Evolutionary conservation across 75 land plant species (phyloP), one percentile per base, ranked within the genome.

Genomic region (Azolla pinnata): DNA sequence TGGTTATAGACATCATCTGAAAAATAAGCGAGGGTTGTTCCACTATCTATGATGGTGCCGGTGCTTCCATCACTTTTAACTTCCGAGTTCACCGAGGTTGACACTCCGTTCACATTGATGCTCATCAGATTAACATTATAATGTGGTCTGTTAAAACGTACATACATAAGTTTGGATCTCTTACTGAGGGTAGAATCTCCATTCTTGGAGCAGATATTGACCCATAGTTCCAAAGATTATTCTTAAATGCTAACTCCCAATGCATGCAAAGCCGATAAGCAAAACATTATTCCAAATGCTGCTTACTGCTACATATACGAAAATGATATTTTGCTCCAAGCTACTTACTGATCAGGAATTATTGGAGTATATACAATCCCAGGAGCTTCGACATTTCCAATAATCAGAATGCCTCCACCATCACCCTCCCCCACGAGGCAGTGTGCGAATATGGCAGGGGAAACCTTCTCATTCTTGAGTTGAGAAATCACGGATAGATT

Each of bases 41-140:
- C 97, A 54, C 93, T 88, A 65, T 91, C 97, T 59, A 91, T 38
- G 61, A 91, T 84, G 9, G 84, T 81, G 29, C 87, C 96, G 9
- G 84, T 81, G 29, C 87, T 91, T 27, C 56, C 67, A 50, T 29
- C 71, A 51, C 23, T 60, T 51, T 81, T 67, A 30, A 72, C 83
- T 35, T 68, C 61, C 9, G 79, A 61, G 48, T 82, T 83, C 61
- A 84, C 75, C 1, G 68, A 56, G 57, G 87, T 53, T 16, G 63
- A 49, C 34, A 67, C 71, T 44, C 85, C 91, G 74, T 73, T 78
- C 30, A 87, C 93, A 60, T 83, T 63, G 63, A 91, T 87, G 49
- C 93, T 77, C 34, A 62, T 61, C 51, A 91, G 72, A 28, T 81
- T 66, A 26, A 91, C 67, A 77, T 84, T 87, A 67, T 91, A 91